A percentile compares a stretch with the other conserved stretches of the same genome.
phyloP scores from a whole-genome alignment of 768 basidiomycete genomes.

The Boletus tomentosulus region DNA sequence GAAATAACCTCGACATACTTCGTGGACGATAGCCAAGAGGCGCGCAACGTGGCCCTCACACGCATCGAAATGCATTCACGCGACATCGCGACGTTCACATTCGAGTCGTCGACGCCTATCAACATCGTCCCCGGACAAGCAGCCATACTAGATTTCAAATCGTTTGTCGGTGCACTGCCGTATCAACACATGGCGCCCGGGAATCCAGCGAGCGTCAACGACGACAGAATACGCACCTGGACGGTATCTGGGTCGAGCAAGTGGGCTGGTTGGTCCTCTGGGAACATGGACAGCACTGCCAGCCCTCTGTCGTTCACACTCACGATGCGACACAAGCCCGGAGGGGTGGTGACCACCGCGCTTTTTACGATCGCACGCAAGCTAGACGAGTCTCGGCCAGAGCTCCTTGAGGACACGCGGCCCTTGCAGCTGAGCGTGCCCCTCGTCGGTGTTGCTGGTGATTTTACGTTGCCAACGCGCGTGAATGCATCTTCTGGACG shows the following conservation, averaged over 20 bases:
- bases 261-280: slow-evolving; percentile 8
- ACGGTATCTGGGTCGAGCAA: slow-evolving; percentile 42
- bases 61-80: slow-evolving; percentile 41
- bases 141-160: slow-evolving; percentile 50
- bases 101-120: slow-evolving; percentile 34
- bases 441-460: slow-evolving; percentile 51
- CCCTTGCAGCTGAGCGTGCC: slow-evolving; percentile 38
- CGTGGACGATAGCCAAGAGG: slow-evolving; percentile 13
- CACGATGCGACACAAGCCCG: slow-evolving; percentile 56
- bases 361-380: slow-evolving; percentile 48
- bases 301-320: slow-evolving; percentile 32
- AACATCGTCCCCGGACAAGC: slow-evolving; percentile 47
- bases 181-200: slow-evolving; percentile 54
- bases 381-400: slow-evolving; percentile 37
- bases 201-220: slow-evolving; percentile 52
- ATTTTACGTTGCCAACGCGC: slow-evolving; percentile 38
- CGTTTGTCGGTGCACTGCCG: slow-evolving; percentile 42
- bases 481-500: background rate
- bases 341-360: slow-evolving; percentile 51
- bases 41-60: slow-evolving; percentile 29
- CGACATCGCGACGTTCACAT: slow-evolving; percentile 54
- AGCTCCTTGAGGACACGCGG: slow-evolving; percentile 38
- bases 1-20: slow-evolving; percentile 37
- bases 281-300: background rate
- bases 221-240: slow-evolving; percentile 65